phyloP scores from a whole-genome alignment of 768 basidiomycete genomes.

The Phylloporus sp. region DNA sequence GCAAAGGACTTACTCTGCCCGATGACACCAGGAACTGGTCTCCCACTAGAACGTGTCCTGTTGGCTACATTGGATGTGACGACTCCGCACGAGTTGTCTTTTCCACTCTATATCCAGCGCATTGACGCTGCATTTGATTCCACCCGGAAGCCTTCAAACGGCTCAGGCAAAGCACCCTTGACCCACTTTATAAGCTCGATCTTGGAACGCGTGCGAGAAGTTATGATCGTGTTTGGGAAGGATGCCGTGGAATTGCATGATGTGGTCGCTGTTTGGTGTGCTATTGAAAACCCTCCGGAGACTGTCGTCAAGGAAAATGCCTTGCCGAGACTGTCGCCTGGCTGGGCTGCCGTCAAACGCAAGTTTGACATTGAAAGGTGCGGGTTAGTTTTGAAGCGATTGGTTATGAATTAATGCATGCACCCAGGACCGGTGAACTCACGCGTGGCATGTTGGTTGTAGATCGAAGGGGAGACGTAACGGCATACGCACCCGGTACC shows the following conservation, averaged over 20 bases:
- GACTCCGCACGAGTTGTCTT: conserved; percentile 71
- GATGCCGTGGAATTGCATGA: conserved; percentile 91
- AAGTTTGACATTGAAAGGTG: conserved; percentile 70
- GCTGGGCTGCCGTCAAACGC: conserved; percentile 54
- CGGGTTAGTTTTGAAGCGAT: background rate
- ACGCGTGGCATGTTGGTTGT: conserved; percentile 87
- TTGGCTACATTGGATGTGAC: conserved; percentile 81
- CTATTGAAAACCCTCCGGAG: conserved; percentile 62
- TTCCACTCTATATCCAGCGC: conserved; percentile 49
- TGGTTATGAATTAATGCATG: background rate
- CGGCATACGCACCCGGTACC: conserved; percentile 59
- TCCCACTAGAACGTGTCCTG: conserved; percentile 65
- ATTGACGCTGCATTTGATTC: conserved; percentile 62
- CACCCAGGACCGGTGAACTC: conserved; percentile 60
- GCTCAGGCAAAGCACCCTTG: conserved; percentile 50
- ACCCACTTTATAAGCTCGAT: conserved; percentile 77
- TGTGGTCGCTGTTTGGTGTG: conserved; percentile 85
- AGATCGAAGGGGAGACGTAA: conserved; percentile 63
- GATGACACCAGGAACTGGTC: conserved; percentile 31
- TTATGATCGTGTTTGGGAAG: conserved; percentile 76
- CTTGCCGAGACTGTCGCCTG: conserved; percentile 32
- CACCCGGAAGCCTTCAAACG: conserved; percentile 43
- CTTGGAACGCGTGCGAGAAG: conserved; percentile 63
- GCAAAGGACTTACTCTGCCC: conserved; percentile 62
- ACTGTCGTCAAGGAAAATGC: conserved; percentile 21